phyloP scores from a whole-genome alignment of 2,329 filamentous ascomycete species.

The Colletotrichum cereale region DNA sequence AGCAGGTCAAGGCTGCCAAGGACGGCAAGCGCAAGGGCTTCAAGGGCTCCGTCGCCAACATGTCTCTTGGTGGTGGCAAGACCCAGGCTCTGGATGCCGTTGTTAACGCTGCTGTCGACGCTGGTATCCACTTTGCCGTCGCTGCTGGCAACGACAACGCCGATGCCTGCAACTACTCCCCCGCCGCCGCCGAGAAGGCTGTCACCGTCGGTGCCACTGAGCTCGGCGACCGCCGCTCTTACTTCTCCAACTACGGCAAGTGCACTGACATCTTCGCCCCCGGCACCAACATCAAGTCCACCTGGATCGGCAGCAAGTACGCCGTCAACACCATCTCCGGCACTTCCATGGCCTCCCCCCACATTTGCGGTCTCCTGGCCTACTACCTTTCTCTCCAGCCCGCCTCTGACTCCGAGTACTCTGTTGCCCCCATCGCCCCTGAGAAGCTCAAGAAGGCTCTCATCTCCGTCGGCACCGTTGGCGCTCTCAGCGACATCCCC shows the following conservation, averaged over 20 bases:
- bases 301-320: conserved; percentile 97
- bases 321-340: conserved; percentile 99
- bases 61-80: conserved; percentile 98
- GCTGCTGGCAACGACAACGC: conserved; percentile 99
- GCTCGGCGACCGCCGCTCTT: conserved; percentile 93
- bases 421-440: conserved; percentile 89
- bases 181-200: conserved; percentile 89
- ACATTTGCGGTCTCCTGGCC: conserved; percentile 95
- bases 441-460: conserved; percentile 93
- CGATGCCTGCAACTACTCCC: conserved; percentile 99
- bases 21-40: conserved; percentile 92
- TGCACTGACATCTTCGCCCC: conserved; percentile 99
- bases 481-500: conserved; percentile 84
- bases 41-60: conserved; percentile 99
- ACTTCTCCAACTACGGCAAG: conserved; percentile 99
- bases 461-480: conserved; percentile 84
- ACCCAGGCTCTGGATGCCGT: conserved; percentile 90
- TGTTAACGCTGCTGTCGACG: conserved; percentile 92
- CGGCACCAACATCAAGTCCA: conserved; percentile 95
- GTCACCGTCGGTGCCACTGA: conserved; percentile 97
- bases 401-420: conserved; percentile 87
- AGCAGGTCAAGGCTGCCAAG: conserved; percentile 84
- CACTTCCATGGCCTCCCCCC: conserved; percentile 98
- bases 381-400: conserved; percentile 99
- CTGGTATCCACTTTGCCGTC: conserved; percentile 96